Evolutionary conservation across 495 filamentous ascomycete genomes (phyloP), one percentile per base, ranked within the genome.

Genomic region (Collariella sp.): DNA sequence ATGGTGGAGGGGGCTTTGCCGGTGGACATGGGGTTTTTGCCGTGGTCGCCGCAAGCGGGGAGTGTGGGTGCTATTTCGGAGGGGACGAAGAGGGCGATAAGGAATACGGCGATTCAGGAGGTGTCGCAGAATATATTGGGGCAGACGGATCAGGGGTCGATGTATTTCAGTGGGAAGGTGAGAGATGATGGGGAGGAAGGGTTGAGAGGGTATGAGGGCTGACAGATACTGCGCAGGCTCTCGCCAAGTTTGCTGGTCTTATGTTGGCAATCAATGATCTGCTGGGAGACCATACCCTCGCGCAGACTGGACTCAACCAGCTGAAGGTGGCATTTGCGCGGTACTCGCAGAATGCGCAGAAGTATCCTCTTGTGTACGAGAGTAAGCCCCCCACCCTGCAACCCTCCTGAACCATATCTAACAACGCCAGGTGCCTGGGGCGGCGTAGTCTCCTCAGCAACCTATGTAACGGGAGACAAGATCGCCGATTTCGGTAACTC

Each of bases 111-210:
- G 2, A 67, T 71, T 3, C 72, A 73, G 11, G 93, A 98, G 67
- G 67, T 94, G 0, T 69, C 76, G 9, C 81, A 94, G 65, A 78
- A 91, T 61, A 85, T 96, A 46, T 62, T 71, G 20, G 64, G 67
- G 5, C 85, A 94, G 64, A 83, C 82, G 5, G 79, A 93, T 55
- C 75, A 90, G 31, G 79, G 94, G 65, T 94, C 86, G 57, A 94
- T 96, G 86, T 98, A 98, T 69, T 98, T 87, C 65, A 85, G 85
- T 57, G 91, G 91, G 58, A 98, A 98, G 75, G 83, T 79, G 63
- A 59, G 47, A 29, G 15, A 23, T 18, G 6, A 16, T 0, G 26
- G 20, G 29, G 9, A 7, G 6, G 6, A 3, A 12, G 24, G 18
- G 0, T 18, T 10, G 31, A 2, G 10, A 4, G 33, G 13, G 26